These are phyloP conservation scores for Rhizopogon vulgaris DNA, from an alignment of 768 basidiomycete species.

Conservation along the genomic window DNA sequence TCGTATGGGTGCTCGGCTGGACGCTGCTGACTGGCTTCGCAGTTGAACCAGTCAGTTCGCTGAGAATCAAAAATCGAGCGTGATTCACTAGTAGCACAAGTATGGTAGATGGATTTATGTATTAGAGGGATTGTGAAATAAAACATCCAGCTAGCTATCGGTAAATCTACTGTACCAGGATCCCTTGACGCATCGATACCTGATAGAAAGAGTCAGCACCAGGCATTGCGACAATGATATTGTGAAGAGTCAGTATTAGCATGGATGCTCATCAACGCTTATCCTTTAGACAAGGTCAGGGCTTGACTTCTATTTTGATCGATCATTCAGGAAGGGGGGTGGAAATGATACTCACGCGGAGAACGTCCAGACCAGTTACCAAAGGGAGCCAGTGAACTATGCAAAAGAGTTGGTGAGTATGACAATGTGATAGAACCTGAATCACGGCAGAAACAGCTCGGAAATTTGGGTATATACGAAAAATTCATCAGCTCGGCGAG, in stretches of 20 bases:
- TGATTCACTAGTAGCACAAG: too few relatives aligned
- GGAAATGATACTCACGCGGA: constrained; percentile 30
- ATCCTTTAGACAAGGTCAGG: constrained; percentile 74
- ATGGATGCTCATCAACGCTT: constrained; percentile 74
- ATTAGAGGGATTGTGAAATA: too few relatives aligned
- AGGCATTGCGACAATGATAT: background rate
- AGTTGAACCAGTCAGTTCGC: too few relatives aligned
- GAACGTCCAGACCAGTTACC: background rate
- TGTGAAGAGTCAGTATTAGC: constrained; percentile 70
- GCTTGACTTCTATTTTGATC: constrained; percentile 88
- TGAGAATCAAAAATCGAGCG: too few relatives aligned
- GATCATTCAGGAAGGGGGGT: constrained; percentile 38
- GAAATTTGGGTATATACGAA: constrained; percentile 90
- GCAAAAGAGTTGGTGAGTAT: constrained; percentile 1
- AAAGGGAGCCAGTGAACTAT: background rate
- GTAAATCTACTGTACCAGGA: too few relatives aligned
- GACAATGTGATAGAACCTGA: background rate
- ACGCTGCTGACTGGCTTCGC: too few relatives aligned
- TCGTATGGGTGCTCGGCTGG: too few relatives aligned
- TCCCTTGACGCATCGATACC: background rate
- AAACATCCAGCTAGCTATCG: too few relatives aligned
- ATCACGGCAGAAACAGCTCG: constrained; percentile 42
- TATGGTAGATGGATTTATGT: too few relatives aligned
- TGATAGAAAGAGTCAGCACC: constrained; percentile 15
- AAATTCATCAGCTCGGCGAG: constrained; percentile 56